Base-by-base conservation (phyloP, 2,329 filamentous ascomycete genomes). In the Parastagonospora nodorum region DNA sequence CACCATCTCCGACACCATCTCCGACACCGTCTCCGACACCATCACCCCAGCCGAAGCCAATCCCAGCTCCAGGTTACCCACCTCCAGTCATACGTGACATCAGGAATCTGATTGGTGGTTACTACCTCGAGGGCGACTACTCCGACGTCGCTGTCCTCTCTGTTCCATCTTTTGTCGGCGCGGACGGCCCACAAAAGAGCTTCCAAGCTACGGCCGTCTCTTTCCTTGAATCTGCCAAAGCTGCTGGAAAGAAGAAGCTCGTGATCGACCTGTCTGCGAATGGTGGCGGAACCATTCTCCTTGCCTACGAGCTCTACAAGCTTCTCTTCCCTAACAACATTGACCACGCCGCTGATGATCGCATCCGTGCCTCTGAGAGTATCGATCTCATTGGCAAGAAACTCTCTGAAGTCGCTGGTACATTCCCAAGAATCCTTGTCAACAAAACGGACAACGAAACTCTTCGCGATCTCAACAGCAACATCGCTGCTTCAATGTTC, bases 271-370 rank as follows among this genome's bases (percentile, higher is more conserved):
- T 87, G 5, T 78, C 77, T 3, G 77, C 77, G 40, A 87, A 87
- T 57, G 80, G 78, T 2, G 85, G 85, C 36, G 84, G 85, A 19
- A 78, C 77, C 11, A 81, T 87, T 38, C 65, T 84, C 7, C 77
- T 82, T n/a, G 84, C 82, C 12, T 85, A 84, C 57, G 84, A 86
- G 61, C 75, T 88, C 24, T 86, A 87, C 73, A 81, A 82, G 45
- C 70, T 79, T 65, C 74, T 85, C 0, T 82, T 83, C 72, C 83
- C 82, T 0, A 55, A 60, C 5, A 69, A 75, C 10, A 72, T 78
- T 8, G 69, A 76, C 3, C 76, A 77, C 3, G 82, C 80, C 49
- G 79, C 79, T 4, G 78, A 75, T 4, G 77, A 77, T 52, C 80
- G 82, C 19, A 75, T 83, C 66, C 76, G 82, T 10, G 77, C 81